A percentile compares a stretch with the other conserved stretches of the same genome.
These are phyloP conservation scores for Blastobotrys muscicola DNA, from an alignment of 805 yeast genomes.

Conservation along the genomic window DNA sequence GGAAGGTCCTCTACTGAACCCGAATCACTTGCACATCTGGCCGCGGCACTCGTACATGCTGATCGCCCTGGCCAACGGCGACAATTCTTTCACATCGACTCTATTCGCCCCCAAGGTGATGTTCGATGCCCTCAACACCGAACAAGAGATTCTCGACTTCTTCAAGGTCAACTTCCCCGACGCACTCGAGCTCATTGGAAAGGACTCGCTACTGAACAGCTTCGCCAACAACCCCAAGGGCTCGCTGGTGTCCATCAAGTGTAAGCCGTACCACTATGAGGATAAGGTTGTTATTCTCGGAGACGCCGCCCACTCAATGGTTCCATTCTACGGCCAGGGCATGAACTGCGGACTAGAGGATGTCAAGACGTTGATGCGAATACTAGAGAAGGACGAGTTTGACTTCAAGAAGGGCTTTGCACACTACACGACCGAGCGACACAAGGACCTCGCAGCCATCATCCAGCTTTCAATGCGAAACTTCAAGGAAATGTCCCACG, in stretches of 20 bases:
- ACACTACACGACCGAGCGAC: constrained; percentile 45
- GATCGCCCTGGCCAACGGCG: constrained; percentile 77
- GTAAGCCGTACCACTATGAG: constrained; percentile 56
- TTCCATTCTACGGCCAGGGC: constrained; percentile 97
- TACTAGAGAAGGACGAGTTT: constrained; percentile 30
- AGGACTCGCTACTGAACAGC: constrained; percentile 39
- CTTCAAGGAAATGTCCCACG: constrained; percentile 79
- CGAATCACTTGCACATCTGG: constrained; percentile 87
- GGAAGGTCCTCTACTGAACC: constrained; percentile 42
- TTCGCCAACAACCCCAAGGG: constrained; percentile 61
- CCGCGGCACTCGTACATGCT: constrained; percentile 81
- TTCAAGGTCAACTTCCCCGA: constrained; percentile 61
- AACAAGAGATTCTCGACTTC: constrained; percentile 41
- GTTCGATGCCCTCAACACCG: constrained; percentile 41
- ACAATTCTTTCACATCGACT: constrained; percentile 83
- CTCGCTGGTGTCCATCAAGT: constrained; percentile 61
- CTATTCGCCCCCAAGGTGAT: constrained; percentile 74
- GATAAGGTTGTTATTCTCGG: constrained; percentile 67
- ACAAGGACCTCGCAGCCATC: constrained; percentile 64
- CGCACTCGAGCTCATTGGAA: constrained; percentile 61
- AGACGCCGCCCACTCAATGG: constrained; percentile 96
- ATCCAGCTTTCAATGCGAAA: constrained; percentile 70
- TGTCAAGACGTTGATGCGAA: constrained; percentile 53
- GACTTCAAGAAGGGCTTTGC: constrained; percentile 43
- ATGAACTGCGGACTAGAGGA: constrained; percentile 96